Evolutionary conservation across 768 basidiomycete species (phyloP), one percentile per base, ranked within the genome.

Genomic region (Russula brevipes): DNA sequence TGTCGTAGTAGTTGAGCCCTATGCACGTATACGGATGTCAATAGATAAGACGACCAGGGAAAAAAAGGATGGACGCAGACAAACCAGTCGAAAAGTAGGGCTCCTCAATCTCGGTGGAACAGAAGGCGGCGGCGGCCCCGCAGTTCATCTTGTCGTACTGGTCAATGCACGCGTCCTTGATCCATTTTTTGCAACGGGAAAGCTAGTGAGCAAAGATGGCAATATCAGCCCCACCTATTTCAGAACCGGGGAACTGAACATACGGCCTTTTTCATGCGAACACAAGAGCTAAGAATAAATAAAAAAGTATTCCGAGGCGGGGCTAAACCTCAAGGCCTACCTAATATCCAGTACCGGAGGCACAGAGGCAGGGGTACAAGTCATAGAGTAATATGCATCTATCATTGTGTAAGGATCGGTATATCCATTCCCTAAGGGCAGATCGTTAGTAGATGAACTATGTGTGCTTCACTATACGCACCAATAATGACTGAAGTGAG

Each of bases 1-100:
- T 81, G 69, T 92, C 88, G 69, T 92, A 91, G 1, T 81, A 82
- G 69, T 85, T 85, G 31, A 63, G 63, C 30, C 71, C 75, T 73
- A 14, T 19, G 14, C 79, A 11, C 9, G 16, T 17, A 2, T 65
- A 70, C 74, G 73, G 4, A 66, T 19, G 30, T 53, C 17, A 57
- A 67, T 16, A 4, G 41, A 8, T 42, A 52, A 49, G 61, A 63
- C 47, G 12, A 3, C 5, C 30, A 6, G 24, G 24, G 1, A 24
- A n/a, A 5, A 50, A 24, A 4, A 4, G 35, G 11, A 46, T 38
- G 5, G 1, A 54, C 46, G 44, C 38, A 17, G 64, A 16, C 62
- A 46, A 30, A 64, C 77, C 78, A 1, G 72, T 74, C 6, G 60
- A 52, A 12, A 61, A 16, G 65, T 73, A 78, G 0, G 73, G 73